Base-by-base conservation (phyloP, 2,329 filamentous ascomycete genomes). In the Arthrobotrys sinensis region DNA sequence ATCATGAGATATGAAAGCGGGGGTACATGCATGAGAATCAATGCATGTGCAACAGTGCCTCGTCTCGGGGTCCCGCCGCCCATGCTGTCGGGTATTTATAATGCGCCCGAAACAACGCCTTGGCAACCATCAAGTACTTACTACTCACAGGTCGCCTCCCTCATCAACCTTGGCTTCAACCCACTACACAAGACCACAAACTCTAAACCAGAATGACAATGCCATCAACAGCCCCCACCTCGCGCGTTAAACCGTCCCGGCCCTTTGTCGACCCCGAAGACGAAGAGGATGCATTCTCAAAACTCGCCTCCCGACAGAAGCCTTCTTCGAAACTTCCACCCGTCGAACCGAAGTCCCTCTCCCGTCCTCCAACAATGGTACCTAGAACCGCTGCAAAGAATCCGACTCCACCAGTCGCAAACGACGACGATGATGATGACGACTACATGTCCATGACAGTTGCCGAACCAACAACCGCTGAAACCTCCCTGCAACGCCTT, bases 391-490 rank as follows among this genome's bases (percentile, higher is more conserved):
- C 65, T 28, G 7, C 19, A n/a, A 48, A n/a, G 14, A 40, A 48
- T 28, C 2, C 55, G 16, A n/a, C 50, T 28, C n/a, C 45, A 24
- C 16, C 6, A 8, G 52, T 19, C 34, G 40, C 34, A 8, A 16
- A 28, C 24, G 83, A 82, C 0, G 87, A 87, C 1, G 92, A 93
- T 5, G 93, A 94, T 19, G 93, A 94, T 80, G 94, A 97, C 80
- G 96, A 99, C 85, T 98, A 99, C 87, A 96, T 99, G 92, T 93
- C 91, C 82, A 98, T 99, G 95, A 88, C 91, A 12, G 94, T 99
- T 83, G 88, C 89, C 16, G 92, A 97, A 70, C 87, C 89, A 0
- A 84, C 84, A 16, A 83, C 83, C 7, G 40, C 45, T 11, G 69
- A 75, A 48, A 67, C 80, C 5, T 38, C 76, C 4, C 57, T 77